These are phyloP conservation scores for Phlebiopsis gigantea DNA, from an alignment of 768 basidiomycete genomes.

Conservation along the genomic window DNA sequence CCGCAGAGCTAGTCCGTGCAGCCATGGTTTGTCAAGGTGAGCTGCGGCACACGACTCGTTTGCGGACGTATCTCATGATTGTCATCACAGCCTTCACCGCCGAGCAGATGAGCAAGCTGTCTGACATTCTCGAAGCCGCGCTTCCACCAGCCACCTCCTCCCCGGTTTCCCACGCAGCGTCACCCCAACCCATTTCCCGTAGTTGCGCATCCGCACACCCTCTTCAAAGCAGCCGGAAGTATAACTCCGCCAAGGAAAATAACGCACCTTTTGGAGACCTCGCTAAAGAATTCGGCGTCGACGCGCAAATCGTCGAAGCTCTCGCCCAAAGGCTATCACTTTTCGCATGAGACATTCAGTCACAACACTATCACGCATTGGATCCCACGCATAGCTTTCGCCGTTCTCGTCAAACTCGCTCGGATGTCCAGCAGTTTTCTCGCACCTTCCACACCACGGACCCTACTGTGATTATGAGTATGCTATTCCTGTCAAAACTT, in stretches of 20 bases:
- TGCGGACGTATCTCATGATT: conserved; percentile 5
- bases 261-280: conserved; percentile 40
- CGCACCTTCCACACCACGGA: background rate
- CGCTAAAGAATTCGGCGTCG: conserved; percentile 74
- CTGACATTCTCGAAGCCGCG: conserved; percentile 35
- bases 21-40: conserved; percentile 57
- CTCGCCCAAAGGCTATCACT: conserved; percentile 54
- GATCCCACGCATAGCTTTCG: background rate
- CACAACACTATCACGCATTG: background rate
- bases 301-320: conserved; percentile 60
- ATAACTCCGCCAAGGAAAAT: conserved; percentile 1
- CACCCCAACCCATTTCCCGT: background rate
- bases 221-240: conserved; percentile 11
- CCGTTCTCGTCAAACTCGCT: background rate
- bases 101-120: conserved; percentile 49
- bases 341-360: conserved; percentile 7
- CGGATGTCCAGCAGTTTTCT: background rate
- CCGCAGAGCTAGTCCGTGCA: conserved; percentile 38
- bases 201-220: background rate
- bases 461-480: conserved; percentile 1
- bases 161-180: conserved; percentile 3
- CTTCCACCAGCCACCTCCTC: conserved; percentile 21
- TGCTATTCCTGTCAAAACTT: conserved; percentile 3
- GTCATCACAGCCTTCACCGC: conserved; percentile 51
- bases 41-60: conserved; percentile 6